A percentile compares a stretch with the other conserved stretches of the same genome.
Evolutionary conservation across 2,329 filamentous ascomycete genomes (phyloP).

Genomic region (Cercospora beticola): DNA sequence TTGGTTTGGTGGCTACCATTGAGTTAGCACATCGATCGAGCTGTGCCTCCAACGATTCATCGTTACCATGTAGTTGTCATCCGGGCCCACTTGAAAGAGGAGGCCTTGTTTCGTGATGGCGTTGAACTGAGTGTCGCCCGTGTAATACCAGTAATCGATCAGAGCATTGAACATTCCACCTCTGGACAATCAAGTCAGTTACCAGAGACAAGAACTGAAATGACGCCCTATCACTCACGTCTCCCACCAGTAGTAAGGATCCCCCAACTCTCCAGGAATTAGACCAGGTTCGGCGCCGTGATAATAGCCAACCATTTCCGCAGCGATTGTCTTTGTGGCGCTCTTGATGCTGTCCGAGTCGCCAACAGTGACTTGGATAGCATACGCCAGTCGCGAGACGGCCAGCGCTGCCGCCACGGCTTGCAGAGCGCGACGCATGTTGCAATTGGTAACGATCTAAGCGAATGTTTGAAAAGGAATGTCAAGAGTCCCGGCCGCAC

Average conservation of each 20-base stretch:
- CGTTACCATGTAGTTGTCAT: conserved; percentile 54
- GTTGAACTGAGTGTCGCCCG: conserved; percentile 65
- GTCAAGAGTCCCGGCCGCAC: background rate
- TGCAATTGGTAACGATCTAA: background rate
- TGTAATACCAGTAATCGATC: conserved; percentile 48
- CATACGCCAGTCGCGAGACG: conserved; percentile 12
- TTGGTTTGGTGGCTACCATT: conserved; percentile 42
- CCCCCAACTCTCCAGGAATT: conserved; percentile 56
- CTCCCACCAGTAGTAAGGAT: conserved; percentile 74
- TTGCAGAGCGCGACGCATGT: conserved; percentile 16
- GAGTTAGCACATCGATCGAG: background rate
- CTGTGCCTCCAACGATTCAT: too few species aligned
- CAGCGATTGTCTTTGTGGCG: conserved; percentile 44
- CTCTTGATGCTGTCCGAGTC: conserved; percentile 44
- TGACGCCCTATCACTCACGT: conserved; percentile 38
- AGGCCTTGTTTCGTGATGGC: conserved; percentile 57
- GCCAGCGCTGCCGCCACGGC: conserved; percentile 17
- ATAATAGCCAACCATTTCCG: conserved; percentile 55
- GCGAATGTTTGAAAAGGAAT: background rate
- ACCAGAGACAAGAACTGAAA: background rate
- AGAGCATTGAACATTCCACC: background rate
- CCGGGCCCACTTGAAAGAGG: conserved; percentile 60
- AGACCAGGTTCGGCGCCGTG: conserved; percentile 52
- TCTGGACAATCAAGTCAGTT: background rate
- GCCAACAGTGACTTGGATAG: conserved; percentile 24